Percentiles rank a stretch among this genome's conserved stretches.
Evolutionary conservation across 2,329 filamentous ascomycete genomes (phyloP).

Genomic region (Penicillium sp.): DNA sequence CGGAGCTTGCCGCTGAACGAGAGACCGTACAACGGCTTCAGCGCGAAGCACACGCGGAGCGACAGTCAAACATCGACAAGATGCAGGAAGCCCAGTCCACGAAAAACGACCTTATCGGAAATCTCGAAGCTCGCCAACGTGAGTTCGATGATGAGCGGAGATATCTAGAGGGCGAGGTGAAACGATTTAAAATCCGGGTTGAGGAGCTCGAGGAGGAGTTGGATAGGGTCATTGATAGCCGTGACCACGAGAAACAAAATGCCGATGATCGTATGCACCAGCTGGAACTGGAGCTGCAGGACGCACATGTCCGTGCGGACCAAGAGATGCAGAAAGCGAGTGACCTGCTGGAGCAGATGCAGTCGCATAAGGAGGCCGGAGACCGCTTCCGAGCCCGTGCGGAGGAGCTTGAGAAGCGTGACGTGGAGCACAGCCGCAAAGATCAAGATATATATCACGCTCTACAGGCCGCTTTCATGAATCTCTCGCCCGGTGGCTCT

Average conservation of each 20-base stretch:
- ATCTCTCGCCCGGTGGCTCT: slow-evolving; percentile 59
- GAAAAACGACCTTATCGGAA: slow-evolving; percentile 91
- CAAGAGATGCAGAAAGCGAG: slow-evolving; percentile 47
- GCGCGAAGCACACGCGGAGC: slow-evolving; percentile 67
- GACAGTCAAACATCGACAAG: slow-evolving; percentile 67
- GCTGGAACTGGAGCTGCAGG: slow-evolving; percentile 74
- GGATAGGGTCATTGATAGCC: slow-evolving; percentile 79
- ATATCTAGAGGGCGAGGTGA: slow-evolving; percentile 80
- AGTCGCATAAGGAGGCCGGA: slow-evolving; percentile 59
- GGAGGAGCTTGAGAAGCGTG: slow-evolving; percentile 56
- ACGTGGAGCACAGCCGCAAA: slow-evolving; percentile 57
- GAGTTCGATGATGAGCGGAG: slow-evolving; percentile 88
- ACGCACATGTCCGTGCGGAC: slow-evolving; percentile 54
- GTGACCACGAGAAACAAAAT: slow-evolving; percentile 77
- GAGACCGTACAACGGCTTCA: slow-evolving; percentile 70
- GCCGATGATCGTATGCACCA: slow-evolving; percentile 71
- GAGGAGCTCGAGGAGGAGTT: slow-evolving; percentile 94
- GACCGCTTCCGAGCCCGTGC: slow-evolving; percentile 42
- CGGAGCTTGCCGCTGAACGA: slow-evolving; percentile 75
- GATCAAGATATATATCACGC: slow-evolving; percentile 59
- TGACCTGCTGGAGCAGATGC: slow-evolving; percentile 62
- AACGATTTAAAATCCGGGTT: slow-evolving; percentile 72
- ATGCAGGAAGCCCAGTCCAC: slow-evolving; percentile 86
- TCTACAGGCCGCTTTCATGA: slow-evolving; percentile 63
- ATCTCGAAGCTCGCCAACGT: slow-evolving; percentile 88